Conservation (phyloP, 805 yeast genomes). For the Myxozyma lipomycoides region DNA sequence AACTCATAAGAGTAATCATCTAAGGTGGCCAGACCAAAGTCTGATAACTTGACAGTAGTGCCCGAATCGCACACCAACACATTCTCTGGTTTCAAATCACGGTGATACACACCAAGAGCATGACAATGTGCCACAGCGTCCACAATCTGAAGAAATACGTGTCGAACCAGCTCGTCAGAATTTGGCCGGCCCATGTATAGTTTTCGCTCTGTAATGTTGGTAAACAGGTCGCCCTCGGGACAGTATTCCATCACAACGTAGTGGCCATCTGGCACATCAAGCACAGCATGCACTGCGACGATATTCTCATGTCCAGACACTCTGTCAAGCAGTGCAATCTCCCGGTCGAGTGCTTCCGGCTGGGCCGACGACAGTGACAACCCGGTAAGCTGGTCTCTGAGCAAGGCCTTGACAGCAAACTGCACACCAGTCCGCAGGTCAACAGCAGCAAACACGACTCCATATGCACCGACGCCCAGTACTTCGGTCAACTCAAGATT, state of each 20-base stretch:
- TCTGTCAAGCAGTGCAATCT: conserved; percentile 65
- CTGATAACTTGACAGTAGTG: conserved; percentile 61
- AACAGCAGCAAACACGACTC: conserved; percentile 67
- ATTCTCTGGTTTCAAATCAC: conserved; percentile 95
- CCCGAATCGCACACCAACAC: conserved; percentile 63
- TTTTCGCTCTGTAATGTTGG: conserved; percentile 70
- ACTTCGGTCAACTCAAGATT: conserved; percentile 29
- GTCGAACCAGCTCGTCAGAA: conserved; percentile 49
- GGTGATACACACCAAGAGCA: conserved; percentile 76
- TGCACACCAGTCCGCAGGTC: conserved; percentile 49
- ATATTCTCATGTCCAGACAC: conserved; percentile 79
- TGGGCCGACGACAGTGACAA: conserved; percentile 14
- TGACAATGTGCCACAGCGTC: conserved; percentile 84
- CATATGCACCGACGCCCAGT: conserved; percentile 83
- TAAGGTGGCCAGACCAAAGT: conserved; percentile 82
- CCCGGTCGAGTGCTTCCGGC: conserved; percentile 37
- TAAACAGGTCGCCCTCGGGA: conserved; percentile 80
- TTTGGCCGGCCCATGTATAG: conserved; percentile 42
- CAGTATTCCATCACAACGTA: conserved; percentile 83
- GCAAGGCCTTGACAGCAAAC: conserved; percentile 69
- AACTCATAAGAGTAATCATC: conserved; percentile 60
- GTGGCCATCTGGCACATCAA: conserved; percentile 49
- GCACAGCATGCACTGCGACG: conserved; percentile 67
- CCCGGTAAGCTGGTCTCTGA: conserved; percentile 40
- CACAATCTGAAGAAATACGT: conserved; percentile 68